Evolutionary conservation across 2,329 filamentous ascomycete species (phyloP).

Genomic region (Arthrobotrys sphaeroides): DNA sequence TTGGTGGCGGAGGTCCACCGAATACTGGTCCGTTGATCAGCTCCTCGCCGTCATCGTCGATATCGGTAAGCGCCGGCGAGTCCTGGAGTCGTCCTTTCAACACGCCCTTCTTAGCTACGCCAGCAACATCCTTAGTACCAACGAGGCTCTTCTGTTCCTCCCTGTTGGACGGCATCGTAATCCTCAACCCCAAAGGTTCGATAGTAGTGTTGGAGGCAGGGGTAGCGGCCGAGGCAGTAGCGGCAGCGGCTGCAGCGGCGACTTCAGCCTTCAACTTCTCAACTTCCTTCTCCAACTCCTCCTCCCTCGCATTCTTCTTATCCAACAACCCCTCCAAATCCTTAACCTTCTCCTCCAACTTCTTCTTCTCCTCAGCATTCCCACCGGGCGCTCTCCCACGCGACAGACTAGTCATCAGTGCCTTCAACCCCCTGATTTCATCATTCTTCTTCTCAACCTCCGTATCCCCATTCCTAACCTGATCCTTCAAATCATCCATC

Average conservation of each 20-base stretch:
- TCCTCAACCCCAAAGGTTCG: constrained; percentile 30
- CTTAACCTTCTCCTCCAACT: constrained; percentile 80
- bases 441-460: constrained; percentile 95
- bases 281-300: constrained; percentile 85
- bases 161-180: constrained; percentile 31
- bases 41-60: constrained; percentile 46
- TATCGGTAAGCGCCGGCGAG: constrained; percentile 40
- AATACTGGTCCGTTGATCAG: constrained; percentile 18
- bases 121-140: constrained; percentile 16
- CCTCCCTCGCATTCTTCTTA: constrained; percentile 76
- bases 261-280: constrained; percentile 66
- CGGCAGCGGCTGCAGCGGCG: background rate
- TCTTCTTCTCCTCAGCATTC: constrained; percentile 69
- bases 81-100: constrained; percentile 7
- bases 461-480: constrained; percentile 58
- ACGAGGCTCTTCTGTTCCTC: constrained; percentile 36
- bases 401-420: constrained; percentile 95
- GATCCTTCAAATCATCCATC: constrained; percentile 59
- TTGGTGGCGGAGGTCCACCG: background rate
- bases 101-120: background rate
- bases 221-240: no score
- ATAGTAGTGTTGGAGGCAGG: no score
- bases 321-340: constrained; percentile 79
- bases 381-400: constrained; percentile 68
- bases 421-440: constrained; percentile 94